Evolutionary conservation across 306 rosid species (phyloP).

Genomic region (Begonia loranthoides): DNA sequence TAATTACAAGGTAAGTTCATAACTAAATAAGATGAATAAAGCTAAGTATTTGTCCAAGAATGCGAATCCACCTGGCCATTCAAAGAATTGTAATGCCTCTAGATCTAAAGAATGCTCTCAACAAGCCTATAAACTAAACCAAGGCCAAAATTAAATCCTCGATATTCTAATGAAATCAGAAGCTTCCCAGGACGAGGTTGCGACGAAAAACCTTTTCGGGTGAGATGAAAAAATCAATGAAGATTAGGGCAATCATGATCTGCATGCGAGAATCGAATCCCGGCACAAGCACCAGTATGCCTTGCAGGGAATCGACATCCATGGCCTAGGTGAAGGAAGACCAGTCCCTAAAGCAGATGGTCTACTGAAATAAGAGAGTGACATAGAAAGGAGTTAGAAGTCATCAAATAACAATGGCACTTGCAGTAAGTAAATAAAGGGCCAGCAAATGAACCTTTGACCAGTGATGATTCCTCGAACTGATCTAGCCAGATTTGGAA

Average conservation of each 20-base stretch:
- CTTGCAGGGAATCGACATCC: constrained; percentile 67
- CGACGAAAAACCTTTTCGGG: too few species aligned
- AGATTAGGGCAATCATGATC: background rate
- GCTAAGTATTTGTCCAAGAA: too few species aligned
- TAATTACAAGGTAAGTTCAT: too few species aligned
- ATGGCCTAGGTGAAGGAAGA: constrained; percentile 64
- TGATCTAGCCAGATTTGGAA: constrained; percentile 19
- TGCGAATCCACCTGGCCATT: too few species aligned
- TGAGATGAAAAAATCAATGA: background rate
- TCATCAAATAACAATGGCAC: constrained; percentile 4
- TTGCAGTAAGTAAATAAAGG: background rate
- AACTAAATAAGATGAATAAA: too few species aligned
- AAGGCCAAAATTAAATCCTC: too few species aligned
- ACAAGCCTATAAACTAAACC: too few species aligned
- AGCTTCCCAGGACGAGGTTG: too few species aligned
- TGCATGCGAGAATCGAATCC: constrained; percentile 47
- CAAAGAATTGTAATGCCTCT: too few species aligned
- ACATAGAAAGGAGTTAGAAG: background rate
- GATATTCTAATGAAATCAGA: too few species aligned
- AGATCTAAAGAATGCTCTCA: too few species aligned
- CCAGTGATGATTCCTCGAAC: constrained; percentile 72
- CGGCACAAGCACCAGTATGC: constrained; percentile 63
- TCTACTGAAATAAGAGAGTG: constrained; percentile 25
- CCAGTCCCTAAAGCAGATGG: constrained; percentile 31
- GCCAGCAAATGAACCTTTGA: constrained; percentile 31